Evolutionary conservation across 768 basidiomycete genomes (phyloP), one percentile per base, ranked within the genome.

Genomic region (Dendrothele bispora): DNA sequence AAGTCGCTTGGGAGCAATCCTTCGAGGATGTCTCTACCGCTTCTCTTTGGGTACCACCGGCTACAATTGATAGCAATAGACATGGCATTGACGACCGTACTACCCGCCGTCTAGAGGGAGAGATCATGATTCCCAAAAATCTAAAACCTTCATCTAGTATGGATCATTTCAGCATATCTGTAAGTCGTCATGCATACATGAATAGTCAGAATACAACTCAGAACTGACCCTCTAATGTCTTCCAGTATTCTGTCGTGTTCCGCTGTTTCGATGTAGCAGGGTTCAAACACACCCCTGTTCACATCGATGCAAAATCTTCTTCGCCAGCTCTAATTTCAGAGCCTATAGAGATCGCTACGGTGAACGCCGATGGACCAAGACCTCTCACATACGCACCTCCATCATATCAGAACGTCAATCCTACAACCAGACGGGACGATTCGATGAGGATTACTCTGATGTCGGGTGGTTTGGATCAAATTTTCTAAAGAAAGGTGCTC

Each of bases 181-280:
- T 40, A 7, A 4, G 21, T 21, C 22, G 8, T 21, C 7, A 5
- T 10, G 22, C 24, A n/a, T 40, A 21, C n/a, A n/a, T n/a, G n/a
- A n/a, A n/a, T n/a, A n/a, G n/a, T n/a, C n/a, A n/a, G n/a, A n/a
- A n/a, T n/a, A n/a, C n/a, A n/a, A n/a, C n/a, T n/a, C n/a, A n/a
- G n/a, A n/a, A n/a, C n/a, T n/a, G n/a, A n/a, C n/a, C n/a, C n/a
- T 39, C 24, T n/a, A 43, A 15, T n/a, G 22, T 37, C 41, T 36
- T 41, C 29, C 49, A 72, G 71, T 74, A 74, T 50, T 63, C 64
- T 2, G 62, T 73, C 12, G 62, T 66, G 12, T 47, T 73, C 21
- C 65, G 70, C 35, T 63, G 68, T 8, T 73, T 70, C 52, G 64
- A 68, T 38, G 55, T 59, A 28, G 48, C 55, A 8, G 63, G 58